These are phyloP conservation scores for Lasiosphaeria hispida DNA, from an alignment of 495 filamentous ascomycete genomes.

Conservation along the genomic window DNA sequence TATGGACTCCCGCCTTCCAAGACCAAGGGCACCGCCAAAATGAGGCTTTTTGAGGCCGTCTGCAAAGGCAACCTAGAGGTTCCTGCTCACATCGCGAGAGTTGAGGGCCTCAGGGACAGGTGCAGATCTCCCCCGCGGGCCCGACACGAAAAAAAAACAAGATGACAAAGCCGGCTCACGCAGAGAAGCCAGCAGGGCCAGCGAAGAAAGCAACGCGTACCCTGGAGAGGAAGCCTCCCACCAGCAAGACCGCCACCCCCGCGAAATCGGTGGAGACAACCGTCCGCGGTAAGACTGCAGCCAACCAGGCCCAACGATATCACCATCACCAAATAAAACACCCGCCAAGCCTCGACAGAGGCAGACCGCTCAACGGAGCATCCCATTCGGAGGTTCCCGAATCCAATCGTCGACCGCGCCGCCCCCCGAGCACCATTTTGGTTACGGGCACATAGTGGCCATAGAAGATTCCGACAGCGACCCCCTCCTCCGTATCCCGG, in stretches of 20 bases:
- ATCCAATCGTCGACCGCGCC: not conserved
- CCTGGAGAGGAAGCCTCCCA: not conserved
- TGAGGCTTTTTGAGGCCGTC: slow-evolving; percentile 53
- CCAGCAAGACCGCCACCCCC: not conserved
- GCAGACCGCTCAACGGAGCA: slow-evolving; percentile 20
- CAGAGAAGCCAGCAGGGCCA: not conserved
- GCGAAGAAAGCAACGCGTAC: slow-evolving; percentile 3
- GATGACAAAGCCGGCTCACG: slow-evolving; percentile 5
- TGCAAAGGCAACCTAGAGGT: slow-evolving; percentile 44
- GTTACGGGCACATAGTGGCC: too few relatives aligned
- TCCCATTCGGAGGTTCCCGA: not conserved
- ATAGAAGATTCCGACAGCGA: not conserved
- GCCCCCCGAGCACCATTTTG: not conserved
- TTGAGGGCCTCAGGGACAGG: slow-evolving; percentile 35
- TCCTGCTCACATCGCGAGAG: slow-evolving; percentile 37
- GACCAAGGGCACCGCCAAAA: slow-evolving; percentile 54
- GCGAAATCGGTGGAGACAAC: not conserved
- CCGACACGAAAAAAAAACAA: slow-evolving; percentile 20
- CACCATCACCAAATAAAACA: not conserved
- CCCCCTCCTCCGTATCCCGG: slow-evolving; percentile 27
- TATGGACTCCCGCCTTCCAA: slow-evolving; percentile 55
- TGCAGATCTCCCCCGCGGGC: slow-evolving; percentile 5
- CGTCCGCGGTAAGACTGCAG: not conserved
- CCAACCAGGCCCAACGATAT: not conserved
- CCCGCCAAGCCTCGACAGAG: not conserved